phyloP scores from a whole-genome alignment of 129 eudicot species.

The Ambrosia trifida region DNA sequence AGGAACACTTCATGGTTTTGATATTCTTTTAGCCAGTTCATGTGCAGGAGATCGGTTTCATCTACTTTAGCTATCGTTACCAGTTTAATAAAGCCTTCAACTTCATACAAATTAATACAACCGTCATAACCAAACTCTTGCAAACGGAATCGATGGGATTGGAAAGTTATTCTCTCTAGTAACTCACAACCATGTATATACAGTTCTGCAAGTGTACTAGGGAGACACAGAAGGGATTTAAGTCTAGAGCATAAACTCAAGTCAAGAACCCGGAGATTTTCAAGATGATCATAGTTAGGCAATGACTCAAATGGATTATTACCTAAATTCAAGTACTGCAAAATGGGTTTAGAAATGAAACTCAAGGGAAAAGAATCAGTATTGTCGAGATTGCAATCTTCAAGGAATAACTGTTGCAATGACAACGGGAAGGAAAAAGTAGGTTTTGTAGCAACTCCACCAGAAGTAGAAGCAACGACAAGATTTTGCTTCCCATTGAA shows the following conservation, averaged over 20 bases:
- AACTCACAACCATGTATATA: background rate
- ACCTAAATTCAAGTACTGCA: too few relatives aligned
- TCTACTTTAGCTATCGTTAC: background rate
- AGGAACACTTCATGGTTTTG: slow-evolving; percentile 14
- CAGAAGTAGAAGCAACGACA: too few relatives aligned
- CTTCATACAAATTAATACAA: background rate
- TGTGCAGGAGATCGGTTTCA: slow-evolving; percentile 17
- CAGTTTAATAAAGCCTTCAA: slow-evolving; percentile 22
- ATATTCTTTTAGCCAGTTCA: slow-evolving; percentile 23
- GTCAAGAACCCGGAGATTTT: slow-evolving; percentile 13
- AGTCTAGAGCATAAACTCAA: slow-evolving; percentile 21
- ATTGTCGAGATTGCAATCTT: too few relatives aligned
- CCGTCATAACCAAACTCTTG: slow-evolving; percentile 8
- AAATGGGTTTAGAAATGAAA: too few relatives aligned
- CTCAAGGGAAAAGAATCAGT: too few relatives aligned
- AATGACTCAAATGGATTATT: too few relatives aligned
- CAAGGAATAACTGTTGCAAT: too few relatives aligned
- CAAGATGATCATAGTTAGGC: too few relatives aligned
- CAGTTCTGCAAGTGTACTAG: slow-evolving; percentile 23
- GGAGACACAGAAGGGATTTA: slow-evolving; percentile 13
- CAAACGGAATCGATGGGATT: too few relatives aligned
- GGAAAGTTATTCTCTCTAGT: slow-evolving; percentile 8
- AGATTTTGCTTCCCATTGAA: too few relatives aligned
- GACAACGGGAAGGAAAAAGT: too few relatives aligned
- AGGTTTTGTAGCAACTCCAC: too few relatives aligned